phyloP scores from a whole-genome alignment of 2,329 filamentous ascomycete genomes.

The Sclerotinia borealis region DNA sequence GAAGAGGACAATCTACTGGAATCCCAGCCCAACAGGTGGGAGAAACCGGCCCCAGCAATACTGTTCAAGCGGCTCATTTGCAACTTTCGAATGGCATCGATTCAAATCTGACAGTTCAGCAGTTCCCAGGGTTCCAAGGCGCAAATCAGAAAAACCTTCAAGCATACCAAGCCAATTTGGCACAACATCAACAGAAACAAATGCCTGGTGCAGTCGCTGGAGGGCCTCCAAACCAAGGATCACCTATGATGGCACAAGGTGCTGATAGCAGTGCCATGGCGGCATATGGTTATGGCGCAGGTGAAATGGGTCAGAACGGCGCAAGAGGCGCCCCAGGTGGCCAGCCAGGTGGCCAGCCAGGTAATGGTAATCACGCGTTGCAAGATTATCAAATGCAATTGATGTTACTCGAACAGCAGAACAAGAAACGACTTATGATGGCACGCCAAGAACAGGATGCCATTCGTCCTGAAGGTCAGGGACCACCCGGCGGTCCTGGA shows the following conservation, averaged over 20 bases:
- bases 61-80: slow-evolving; percentile 51
- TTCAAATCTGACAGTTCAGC: slow-evolving; percentile 65
- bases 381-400: slow-evolving; percentile 88
- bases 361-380: slow-evolving; percentile 69
- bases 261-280: slow-evolving; percentile 55
- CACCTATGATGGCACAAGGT: slow-evolving; percentile 73
- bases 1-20: slow-evolving; percentile 56
- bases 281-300: slow-evolving; percentile 54
- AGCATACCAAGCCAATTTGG: slow-evolving; percentile 78
- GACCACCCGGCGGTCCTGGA: slow-evolving; percentile 40
- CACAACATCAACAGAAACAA: slow-evolving; percentile 65
- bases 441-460: slow-evolving; percentile 71
- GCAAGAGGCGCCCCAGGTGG: slow-evolving; percentile 53
- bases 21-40: slow-evolving; percentile 63
- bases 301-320: slow-evolving; percentile 50
- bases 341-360: slow-evolving; percentile 48
- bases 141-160: slow-evolving; percentile 61
- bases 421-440: slow-evolving; percentile 81
- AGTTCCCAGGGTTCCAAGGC: slow-evolving; percentile 58
- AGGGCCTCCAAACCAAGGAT: slow-evolving; percentile 70
- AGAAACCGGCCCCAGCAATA: slow-evolving; percentile 44
- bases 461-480: slow-evolving; percentile 46
- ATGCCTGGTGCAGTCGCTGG: slow-evolving; percentile 76
- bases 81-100: slow-evolving; percentile 68
- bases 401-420: slow-evolving; percentile 81